Evolutionary conservation across 108 stramenopile genomes (phyloP).

Genomic region (Hondaea fermentalgiana): DNA sequence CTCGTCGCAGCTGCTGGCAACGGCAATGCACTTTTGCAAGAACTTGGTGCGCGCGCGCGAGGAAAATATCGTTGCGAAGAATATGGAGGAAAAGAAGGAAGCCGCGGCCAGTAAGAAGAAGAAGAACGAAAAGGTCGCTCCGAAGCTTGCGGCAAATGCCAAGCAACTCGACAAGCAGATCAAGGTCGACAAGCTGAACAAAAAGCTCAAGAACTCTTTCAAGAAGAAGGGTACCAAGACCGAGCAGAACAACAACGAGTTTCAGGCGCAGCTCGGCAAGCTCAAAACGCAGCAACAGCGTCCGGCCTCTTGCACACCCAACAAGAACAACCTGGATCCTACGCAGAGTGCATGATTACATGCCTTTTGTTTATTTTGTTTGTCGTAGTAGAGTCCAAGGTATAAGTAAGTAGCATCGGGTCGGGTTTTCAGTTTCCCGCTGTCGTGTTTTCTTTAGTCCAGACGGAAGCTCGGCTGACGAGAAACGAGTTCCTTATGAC

Average conservation of each 20-base stretch:
- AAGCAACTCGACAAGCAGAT: background rate
- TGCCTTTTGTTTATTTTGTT: too few relatives aligned
- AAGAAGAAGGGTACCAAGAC: background rate
- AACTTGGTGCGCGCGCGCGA: background rate
- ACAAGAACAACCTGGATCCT: background rate
- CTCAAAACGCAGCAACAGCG: background rate
- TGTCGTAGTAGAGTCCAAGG: too few relatives aligned
- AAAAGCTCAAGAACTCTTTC: background rate
- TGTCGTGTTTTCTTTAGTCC: too few relatives aligned
- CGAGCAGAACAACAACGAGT: background rate
- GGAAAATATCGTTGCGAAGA: background rate
- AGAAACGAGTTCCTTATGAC: too few relatives aligned
- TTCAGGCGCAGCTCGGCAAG: background rate
- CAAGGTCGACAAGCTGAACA: background rate
- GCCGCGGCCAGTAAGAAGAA: background rate
- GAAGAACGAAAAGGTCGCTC: background rate
- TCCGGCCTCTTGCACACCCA: background rate
- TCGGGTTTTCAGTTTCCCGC: too few relatives aligned
- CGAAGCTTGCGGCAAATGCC: background rate
- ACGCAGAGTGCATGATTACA: background rate
- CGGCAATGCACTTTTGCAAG: constrained; percentile 3
- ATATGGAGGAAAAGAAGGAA: background rate
- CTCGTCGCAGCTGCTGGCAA: background rate
- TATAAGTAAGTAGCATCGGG: too few relatives aligned
- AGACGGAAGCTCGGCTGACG: too few relatives aligned